Evolutionary conservation across 495 filamentous ascomycete genomes (phyloP).

Genomic region (Aspergillus diversus): DNA sequence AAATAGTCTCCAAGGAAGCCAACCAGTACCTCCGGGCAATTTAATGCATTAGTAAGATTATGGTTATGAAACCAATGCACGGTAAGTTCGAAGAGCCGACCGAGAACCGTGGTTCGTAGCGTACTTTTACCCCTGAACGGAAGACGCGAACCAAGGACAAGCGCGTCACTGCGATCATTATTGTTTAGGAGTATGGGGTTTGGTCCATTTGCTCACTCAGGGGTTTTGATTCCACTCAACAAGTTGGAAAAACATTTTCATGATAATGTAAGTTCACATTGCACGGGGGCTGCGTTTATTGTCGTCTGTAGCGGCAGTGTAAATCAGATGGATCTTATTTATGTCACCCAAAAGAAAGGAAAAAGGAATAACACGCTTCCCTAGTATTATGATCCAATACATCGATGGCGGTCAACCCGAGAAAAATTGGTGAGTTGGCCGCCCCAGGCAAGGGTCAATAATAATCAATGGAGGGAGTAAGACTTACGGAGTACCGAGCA

Average conservation of each 20-base stretch:
- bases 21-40: neutral
- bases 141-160: slow-evolving; percentile 26
- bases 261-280: neutral
- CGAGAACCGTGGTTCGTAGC: slow-evolving; percentile 40
- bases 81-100: slow-evolving; percentile 13
- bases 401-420: slow-evolving; percentile 24
- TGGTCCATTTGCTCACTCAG: slow-evolving; percentile 11
- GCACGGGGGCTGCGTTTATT: neutral
- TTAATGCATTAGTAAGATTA: neutral
- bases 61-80: neutral
- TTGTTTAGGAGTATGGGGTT: slow-evolving; percentile 9
- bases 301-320: neutral
- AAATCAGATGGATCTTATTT: neutral
- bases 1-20: neutral
- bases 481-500: neutral
- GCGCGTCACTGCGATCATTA: slow-evolving; percentile 23
- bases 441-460: slow-evolving; percentile 8
- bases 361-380: neutral
- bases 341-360: neutral
- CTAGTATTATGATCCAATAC: neutral
- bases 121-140: slow-evolving; percentile 37
- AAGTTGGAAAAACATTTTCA: neutral
- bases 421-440: slow-evolving; percentile 6
- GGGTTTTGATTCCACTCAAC: slow-evolving; percentile 10
- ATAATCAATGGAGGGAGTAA: neutral